phyloP scores from a whole-genome alignment of 139 green algal genomes.

The Cymbomonas tetramitiformis region DNA sequence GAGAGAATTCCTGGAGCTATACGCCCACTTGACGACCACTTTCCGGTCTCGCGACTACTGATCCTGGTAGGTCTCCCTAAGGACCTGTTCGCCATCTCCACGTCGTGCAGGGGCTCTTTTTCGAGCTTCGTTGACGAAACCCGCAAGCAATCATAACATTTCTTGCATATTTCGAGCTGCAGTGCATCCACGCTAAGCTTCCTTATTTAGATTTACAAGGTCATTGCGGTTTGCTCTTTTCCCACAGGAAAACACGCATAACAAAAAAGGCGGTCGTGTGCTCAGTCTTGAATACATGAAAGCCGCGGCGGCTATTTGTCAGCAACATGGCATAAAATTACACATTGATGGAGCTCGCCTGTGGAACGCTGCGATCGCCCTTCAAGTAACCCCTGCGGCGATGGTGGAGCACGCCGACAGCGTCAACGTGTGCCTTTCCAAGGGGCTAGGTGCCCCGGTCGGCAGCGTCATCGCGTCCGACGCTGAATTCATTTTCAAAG shows the following conservation, averaged over 20 bases:
- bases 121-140: too few relatives aligned
- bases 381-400: slow-evolving; percentile 8
- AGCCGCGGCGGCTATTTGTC: slow-evolving; percentile 8
- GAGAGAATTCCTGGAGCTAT: slow-evolving; percentile 20
- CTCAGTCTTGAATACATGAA: slow-evolving; percentile 41
- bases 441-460: slow-evolving; percentile 46
- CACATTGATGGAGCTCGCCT: slow-evolving; percentile 62
- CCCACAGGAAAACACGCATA: slow-evolving; percentile 68
- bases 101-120: too few relatives aligned
- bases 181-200: too few relatives aligned
- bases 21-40: slow-evolving; percentile 46
- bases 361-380: slow-evolving; percentile 44
- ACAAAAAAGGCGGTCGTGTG: slow-evolving; percentile 45
- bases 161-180: too few relatives aligned
- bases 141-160: too few relatives aligned
- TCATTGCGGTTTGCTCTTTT: too few relatives aligned
- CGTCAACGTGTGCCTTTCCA: slow-evolving; percentile 41
- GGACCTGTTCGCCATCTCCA: too few relatives aligned
- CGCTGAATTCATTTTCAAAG: slow-evolving; percentile 31
- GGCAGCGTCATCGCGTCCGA: slow-evolving; percentile 43
- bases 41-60: slow-evolving; percentile 34
- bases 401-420: slow-evolving; percentile 32
- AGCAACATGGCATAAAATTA: slow-evolving; percentile 22
- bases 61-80: too few relatives aligned
- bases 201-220: too few relatives aligned